Conservation (phyloP, 1,284 basidiomycete genomes). For the Coniferiporia sulphurascens region DNA sequence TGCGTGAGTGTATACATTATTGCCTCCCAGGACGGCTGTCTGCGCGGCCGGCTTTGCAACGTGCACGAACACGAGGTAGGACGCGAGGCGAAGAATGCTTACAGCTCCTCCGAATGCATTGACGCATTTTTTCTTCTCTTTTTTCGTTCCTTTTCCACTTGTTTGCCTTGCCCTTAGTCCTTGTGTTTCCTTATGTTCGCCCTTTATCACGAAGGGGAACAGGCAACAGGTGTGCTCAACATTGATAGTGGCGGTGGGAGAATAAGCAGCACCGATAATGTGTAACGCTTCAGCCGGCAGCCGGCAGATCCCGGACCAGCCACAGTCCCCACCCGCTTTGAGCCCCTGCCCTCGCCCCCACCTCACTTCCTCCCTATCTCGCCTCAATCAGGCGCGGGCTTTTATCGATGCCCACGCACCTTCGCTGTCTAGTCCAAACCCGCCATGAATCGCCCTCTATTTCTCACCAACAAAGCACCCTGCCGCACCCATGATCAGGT, state of each 20-base stretch:
- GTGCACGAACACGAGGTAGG: constrained; percentile 70
- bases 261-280: no score
- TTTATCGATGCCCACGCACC: constrained; percentile 3
- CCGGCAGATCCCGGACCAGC: no score
- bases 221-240: no score
- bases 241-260: no score
- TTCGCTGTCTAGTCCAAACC: neutral
- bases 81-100: constrained; percentile 24
- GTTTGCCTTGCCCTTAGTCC: neutral
- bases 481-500: neutral
- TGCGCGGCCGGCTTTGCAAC: constrained; percentile 55
- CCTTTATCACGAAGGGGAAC: no score
- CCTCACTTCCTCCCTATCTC: neutral
- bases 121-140: neutral
- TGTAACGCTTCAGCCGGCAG: no score
- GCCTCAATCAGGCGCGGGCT: neutral
- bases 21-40: constrained; percentile 6
- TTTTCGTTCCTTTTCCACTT: neutral
- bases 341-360: neutral
- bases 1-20: constrained; percentile 14
- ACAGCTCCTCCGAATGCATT: neutral
- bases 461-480: neutral
- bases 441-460: neutral
- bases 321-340: no score
- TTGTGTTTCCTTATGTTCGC: no score